Base-by-base conservation (phyloP, 176 grass and related monocot genomes). In the Tuctoria greenei region DNA sequence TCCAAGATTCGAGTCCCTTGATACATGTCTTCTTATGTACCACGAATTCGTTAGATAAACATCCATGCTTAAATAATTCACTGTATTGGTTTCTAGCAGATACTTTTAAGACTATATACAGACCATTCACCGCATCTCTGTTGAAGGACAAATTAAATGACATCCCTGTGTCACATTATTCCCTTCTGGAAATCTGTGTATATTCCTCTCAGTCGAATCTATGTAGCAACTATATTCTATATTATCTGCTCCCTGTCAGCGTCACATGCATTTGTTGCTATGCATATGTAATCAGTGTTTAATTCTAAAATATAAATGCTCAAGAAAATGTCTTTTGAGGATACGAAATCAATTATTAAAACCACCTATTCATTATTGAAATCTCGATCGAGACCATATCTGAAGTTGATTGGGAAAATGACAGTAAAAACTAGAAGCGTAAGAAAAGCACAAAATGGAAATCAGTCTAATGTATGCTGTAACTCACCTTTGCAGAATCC, bases 401-500 rank as follows among this genome's bases (percentile, higher is more conserved):
- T 63, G 37, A 61, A 38, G 49, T 85, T 61, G 17, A 17, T 54
- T 16, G 10, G 34, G 55, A 66, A 31, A 10, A 61, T 51, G 40
- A 60, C 45, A 58, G 21, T 16, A 62, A 42, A 31, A 88, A 41
- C 20, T n/a, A 66, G 16, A 66, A 49, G 57, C 2, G 62, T 20
- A 21, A 59, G 63, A 66, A 57, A 40, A 72, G 35, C 21, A 63
- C 21, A 60, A 56, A 78, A 24, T 58, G 17, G n/a, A 64, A 52
- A 10, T 73, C 40, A 64, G 23, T 66, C 68, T 86, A 74, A 84
- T 60, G 52, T 54, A 37, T 9, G 9, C 50, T 77, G 47, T n/a
- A 62, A 69, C 50, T 75, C 44, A 73, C 66, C 75, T 61, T 24
- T 64, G 73, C 87, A 93, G 87, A 54, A 45, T 71, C 25, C 11